Percentiles rank a stretch among this genome's conserved stretches.
These are phyloP conservation scores for Schizopora paradoxa DNA, from an alignment of 1,284 basidiomycete species.

Conservation along the genomic window DNA sequence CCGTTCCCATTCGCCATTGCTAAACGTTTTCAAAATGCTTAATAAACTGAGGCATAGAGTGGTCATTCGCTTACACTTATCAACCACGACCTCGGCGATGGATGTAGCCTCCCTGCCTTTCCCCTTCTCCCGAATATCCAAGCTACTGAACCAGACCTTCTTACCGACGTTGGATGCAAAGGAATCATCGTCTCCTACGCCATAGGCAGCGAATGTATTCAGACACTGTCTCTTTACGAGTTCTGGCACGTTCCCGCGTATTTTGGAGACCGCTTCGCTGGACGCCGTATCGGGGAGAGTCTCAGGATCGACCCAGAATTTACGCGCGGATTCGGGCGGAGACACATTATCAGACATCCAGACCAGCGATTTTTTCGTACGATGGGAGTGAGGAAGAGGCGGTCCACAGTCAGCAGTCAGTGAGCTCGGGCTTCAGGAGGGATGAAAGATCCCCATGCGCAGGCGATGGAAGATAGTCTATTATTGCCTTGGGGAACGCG, in stretches of 20 bases:
- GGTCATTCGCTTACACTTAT: conserved; percentile 40
- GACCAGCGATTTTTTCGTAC: too few relatives aligned
- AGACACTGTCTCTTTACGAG: conserved; percentile 57
- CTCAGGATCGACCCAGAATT: conserved; percentile 58
- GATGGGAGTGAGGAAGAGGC: too few relatives aligned
- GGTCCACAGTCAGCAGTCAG: too few relatives aligned
- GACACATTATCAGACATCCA: too few relatives aligned
- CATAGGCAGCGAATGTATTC: conserved; percentile 61
- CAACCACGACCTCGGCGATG: conserved; percentile 53
- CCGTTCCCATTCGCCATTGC: conserved; percentile 70
- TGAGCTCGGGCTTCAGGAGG: too few relatives aligned
- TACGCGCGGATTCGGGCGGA: conserved; percentile 20
- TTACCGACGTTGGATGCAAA: conserved; percentile 58
- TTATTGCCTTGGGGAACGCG: too few relatives aligned
- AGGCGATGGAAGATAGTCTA: too few relatives aligned
- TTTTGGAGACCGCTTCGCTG: conserved; percentile 26
- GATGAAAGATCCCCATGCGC: too few relatives aligned
- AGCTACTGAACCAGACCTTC: conserved; percentile 52
- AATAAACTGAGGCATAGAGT: conserved; percentile 5
- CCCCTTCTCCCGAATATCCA: conserved; percentile 35
- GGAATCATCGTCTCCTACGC: conserved; percentile 51
- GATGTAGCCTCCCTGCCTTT: conserved; percentile 52
- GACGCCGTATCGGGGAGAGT: conserved; percentile 39
- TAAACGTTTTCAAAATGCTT: conserved; percentile 24
- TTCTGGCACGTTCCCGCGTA: conserved; percentile 47